Evolutionary conservation across 23 red algal genomes (phyloP).

Genomic region (Agarophyton chilense): DNA sequence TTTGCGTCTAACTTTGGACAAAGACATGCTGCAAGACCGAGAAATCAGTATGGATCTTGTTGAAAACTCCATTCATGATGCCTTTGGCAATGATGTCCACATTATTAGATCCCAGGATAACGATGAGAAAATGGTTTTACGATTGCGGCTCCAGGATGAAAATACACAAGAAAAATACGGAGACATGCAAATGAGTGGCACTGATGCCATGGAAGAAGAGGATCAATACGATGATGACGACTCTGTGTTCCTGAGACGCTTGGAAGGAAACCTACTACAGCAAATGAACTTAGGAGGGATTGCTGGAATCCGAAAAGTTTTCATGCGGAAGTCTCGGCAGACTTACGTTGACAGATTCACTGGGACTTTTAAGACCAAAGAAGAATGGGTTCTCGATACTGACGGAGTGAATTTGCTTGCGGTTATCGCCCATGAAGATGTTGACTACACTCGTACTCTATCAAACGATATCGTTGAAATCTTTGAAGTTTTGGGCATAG

Average conservation of each 20-base stretch:
- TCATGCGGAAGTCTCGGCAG: slow-evolving; percentile 82
- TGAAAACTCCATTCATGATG: slow-evolving; percentile 64
- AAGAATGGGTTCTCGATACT: slow-evolving; percentile 99
- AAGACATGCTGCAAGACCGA: slow-evolving; percentile 88
- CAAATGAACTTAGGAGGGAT: slow-evolving; percentile 91
- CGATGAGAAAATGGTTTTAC: slow-evolving; percentile 87
- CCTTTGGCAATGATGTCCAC: slow-evolving; percentile 95
- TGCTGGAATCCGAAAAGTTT: slow-evolving; percentile 85
- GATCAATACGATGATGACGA: slow-evolving; percentile 84
- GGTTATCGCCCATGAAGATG: slow-evolving; percentile 84
- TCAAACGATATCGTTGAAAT: slow-evolving; percentile 97
- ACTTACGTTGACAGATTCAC: slow-evolving; percentile 55
- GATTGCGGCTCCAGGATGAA: slow-evolving; percentile 81
- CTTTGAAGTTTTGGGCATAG: slow-evolving; percentile 92
- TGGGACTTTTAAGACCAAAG: slow-evolving; percentile 52
- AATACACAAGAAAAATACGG: slow-evolving; percentile 59
- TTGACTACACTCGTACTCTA: slow-evolving; percentile 90
- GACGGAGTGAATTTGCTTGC: slow-evolving; percentile 93
- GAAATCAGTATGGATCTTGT: slow-evolving; percentile 83
- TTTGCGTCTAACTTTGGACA: slow-evolving; percentile 80
- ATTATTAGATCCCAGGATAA: slow-evolving; percentile 94
- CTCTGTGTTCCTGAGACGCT: slow-evolving; percentile 81
- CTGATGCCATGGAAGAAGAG: slow-evolving; percentile 44
- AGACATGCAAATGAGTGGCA: slow-evolving; percentile 20
- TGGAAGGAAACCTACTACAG: slow-evolving; percentile 80